Evolutionary conservation across 2,329 filamentous ascomycete genomes (phyloP).

Genomic region (Coleophoma cylindrospora): DNA sequence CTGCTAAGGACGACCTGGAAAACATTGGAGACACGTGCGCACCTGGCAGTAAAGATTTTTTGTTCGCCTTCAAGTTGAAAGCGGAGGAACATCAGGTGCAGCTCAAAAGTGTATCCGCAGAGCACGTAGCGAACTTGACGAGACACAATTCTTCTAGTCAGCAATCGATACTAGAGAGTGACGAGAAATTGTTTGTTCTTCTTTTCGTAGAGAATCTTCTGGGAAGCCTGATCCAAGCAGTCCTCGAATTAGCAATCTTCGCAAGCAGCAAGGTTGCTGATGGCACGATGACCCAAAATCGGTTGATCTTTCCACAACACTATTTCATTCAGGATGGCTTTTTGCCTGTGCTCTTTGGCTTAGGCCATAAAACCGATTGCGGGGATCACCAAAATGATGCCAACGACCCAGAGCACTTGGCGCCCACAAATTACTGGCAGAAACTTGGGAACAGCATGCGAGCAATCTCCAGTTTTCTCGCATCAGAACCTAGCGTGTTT

Average conservation of each 20-base stretch:
- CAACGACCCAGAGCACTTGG: slow-evolving; percentile 67
- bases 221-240: slow-evolving; percentile 48
- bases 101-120: too few species aligned
- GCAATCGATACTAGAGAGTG: not conserved
- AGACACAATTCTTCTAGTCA: not conserved
- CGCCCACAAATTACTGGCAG: slow-evolving; percentile 54
- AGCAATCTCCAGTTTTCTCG: slow-evolving; percentile 49
- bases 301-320: slow-evolving; percentile 53
- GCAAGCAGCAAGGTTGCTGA: slow-evolving; percentile 56
- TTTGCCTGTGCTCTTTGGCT: slow-evolving; percentile 32
- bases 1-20: slow-evolving; percentile 41
- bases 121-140: too few species aligned
- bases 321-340: too few species aligned
- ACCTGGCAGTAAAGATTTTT: slow-evolving; percentile 51
- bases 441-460: slow-evolving; percentile 54
- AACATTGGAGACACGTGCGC: slow-evolving; percentile 39
- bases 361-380: slow-evolving; percentile 57
- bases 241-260: slow-evolving; percentile 58
- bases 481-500: slow-evolving; percentile 59
- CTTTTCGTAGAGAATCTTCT: slow-evolving; percentile 66
- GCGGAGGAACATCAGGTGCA: not conserved
- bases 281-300: slow-evolving; percentile 55
- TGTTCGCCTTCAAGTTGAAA: slow-evolving; percentile 22
- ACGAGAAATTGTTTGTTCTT: slow-evolving; percentile 58
- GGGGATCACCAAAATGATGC: slow-evolving; percentile 44